These are phyloP conservation scores for Sporodiniella umbellata DNA, from an alignment of 371 early-diverging fungal species.

Conservation along the genomic window DNA sequence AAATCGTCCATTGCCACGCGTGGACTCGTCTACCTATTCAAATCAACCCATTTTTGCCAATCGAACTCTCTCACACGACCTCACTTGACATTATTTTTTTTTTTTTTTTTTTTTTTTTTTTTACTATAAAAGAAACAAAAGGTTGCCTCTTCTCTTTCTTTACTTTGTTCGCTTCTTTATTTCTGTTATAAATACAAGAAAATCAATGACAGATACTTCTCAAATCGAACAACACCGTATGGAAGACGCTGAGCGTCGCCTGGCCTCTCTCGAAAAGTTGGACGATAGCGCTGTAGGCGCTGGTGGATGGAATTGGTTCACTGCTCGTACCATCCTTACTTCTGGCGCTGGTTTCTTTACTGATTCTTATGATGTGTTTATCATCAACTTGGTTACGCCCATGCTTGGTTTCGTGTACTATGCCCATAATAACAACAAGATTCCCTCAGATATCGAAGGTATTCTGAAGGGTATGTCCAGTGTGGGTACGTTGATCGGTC, in stretches of 20 bases:
- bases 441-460: conserved; percentile 65
- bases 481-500: conserved; percentile 82
- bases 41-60: conserved; percentile 16
- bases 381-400: conserved; percentile 75
- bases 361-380: conserved; percentile 87
- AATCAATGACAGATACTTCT: conserved; percentile 21
- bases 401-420: conserved; percentile 81
- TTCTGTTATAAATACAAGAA: too few species aligned
- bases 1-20: not conserved
- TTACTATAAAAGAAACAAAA: not conserved
- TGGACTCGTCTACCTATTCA: not conserved
- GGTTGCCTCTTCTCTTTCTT: not conserved
- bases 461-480: conserved; percentile 80
- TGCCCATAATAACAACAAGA: conserved; percentile 47
- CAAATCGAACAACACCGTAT: conserved; percentile 25
- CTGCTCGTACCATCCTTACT: conserved; percentile 77
- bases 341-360: conserved; percentile 88
- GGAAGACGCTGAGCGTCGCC: conserved; percentile 29
- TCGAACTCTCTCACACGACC: conserved; percentile 26
- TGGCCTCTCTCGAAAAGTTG: conserved; percentile 35
- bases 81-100: conserved; percentile 21
- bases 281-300: conserved; percentile 29
- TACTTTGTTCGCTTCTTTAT: not conserved
- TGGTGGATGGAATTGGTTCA: conserved; percentile 66
- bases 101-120: conserved; percentile 1